These are phyloP conservation scores for Cutaneotrichosporon spelunceum DNA, from an alignment of 1,284 basidiomycete species.

Conservation along the genomic window DNA sequence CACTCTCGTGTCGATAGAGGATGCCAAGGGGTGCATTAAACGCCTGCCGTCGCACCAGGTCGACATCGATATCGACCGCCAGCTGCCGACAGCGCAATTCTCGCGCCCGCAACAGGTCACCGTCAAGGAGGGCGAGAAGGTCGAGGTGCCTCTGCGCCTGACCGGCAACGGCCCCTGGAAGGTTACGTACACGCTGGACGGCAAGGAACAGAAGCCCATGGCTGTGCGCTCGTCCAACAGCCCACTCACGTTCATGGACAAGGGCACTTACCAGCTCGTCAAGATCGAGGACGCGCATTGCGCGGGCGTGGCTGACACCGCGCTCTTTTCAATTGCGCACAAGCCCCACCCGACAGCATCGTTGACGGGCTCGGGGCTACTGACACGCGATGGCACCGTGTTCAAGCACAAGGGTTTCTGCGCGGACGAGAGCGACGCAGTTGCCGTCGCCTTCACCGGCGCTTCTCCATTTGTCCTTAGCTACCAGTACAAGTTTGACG, in stretches of 20 bases:
- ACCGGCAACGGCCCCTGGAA: constrained; percentile 89
- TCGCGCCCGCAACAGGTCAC: constrained; percentile 58
- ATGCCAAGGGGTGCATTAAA: constrained; percentile 82
- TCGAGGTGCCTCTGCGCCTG: constrained; percentile 70
- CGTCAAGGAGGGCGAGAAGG: constrained; percentile 72
- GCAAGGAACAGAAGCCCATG: constrained; percentile 55
- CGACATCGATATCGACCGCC: constrained; percentile 80
- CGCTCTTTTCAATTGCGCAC: constrained; percentile 69
- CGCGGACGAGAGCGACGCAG: constrained; percentile 71
- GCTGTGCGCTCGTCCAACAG: constrained; percentile 66
- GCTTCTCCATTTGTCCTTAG: constrained; percentile 78
- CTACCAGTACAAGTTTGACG: constrained; percentile 49
- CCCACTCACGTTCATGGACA: constrained; percentile 63
- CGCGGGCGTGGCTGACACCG: constrained; percentile 64
- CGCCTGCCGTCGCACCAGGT: constrained; percentile 72
- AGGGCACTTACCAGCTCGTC: constrained; percentile 61
- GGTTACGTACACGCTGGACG: constrained; percentile 66
- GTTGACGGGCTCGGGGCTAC: constrained; percentile 39
- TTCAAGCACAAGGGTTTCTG: constrained; percentile 66
- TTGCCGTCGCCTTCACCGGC: constrained; percentile 73
- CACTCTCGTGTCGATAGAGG: constrained; percentile 66
- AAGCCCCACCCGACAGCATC: constrained; percentile 44
- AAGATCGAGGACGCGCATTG: constrained; percentile 80
- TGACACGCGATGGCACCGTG: constrained; percentile 60
- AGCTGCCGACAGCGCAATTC: constrained; percentile 85